These are phyloP conservation scores for Yarrowia sp. DNA, from an alignment of 805 yeast genomes.

Conservation along the genomic window DNA sequence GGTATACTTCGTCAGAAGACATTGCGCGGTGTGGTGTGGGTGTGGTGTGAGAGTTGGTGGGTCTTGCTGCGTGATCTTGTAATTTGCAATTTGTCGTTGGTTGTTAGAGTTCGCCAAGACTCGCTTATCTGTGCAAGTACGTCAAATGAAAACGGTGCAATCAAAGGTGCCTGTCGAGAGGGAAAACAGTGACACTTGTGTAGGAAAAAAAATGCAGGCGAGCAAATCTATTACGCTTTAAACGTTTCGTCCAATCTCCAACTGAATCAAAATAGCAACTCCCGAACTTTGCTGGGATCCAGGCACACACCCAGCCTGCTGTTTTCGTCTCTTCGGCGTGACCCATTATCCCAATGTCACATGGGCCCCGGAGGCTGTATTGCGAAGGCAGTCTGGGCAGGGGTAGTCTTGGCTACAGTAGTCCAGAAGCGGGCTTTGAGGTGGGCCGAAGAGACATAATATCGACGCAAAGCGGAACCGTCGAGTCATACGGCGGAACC, in stretches of 20 bases:
- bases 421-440: neutral
- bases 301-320: neutral
- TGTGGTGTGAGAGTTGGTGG: neutral
- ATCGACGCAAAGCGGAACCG: neutral
- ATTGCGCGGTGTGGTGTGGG: neutral
- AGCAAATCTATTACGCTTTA: neutral
- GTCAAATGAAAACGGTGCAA: slow-evolving; percentile 15
- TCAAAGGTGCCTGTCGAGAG: neutral
- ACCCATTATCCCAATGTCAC: neutral
- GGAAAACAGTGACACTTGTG: neutral
- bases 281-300: neutral
- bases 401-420: neutral
- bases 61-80: neutral
- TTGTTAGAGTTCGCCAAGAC: slow-evolving; percentile 19
- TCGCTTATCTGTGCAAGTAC: slow-evolving; percentile 17
- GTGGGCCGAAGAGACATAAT: neutral
- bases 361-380: neutral
- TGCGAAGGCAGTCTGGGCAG: neutral
- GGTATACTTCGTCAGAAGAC: slow-evolving; percentile 39
- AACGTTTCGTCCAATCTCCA: neutral
- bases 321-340: neutral
- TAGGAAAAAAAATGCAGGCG: neutral
- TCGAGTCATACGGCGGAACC: neutral
- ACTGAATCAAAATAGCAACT: neutral
- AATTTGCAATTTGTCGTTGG: neutral